phyloP scores from a whole-genome alignment of 2,329 filamentous ascomycete species.

The Colletotrichum tofieldiae region DNA sequence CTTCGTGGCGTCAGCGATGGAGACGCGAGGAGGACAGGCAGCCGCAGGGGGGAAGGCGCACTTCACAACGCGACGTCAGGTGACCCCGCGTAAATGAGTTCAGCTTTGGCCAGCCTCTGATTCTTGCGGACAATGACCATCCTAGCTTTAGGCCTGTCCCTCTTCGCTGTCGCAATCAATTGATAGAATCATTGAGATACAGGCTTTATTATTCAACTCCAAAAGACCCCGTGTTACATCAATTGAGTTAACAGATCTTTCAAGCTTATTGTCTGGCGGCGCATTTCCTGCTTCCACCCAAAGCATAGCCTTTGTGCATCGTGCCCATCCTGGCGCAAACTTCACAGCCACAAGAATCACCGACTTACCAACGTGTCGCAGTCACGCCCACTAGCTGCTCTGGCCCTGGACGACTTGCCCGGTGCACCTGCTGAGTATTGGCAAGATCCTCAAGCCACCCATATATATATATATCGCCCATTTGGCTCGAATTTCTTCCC shows the following conservation, averaged over 20 bases:
- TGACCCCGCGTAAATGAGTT: slow-evolving; percentile 50
- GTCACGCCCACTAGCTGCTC: neutral
- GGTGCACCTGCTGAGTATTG: slow-evolving; percentile 3
- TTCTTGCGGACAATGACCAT: neutral
- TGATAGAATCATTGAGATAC: neutral
- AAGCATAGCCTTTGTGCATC: slow-evolving; percentile 3
- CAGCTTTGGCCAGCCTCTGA: neutral
- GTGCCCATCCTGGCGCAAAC: neutral
- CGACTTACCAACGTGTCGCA: neutral
- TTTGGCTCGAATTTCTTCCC: neutral
- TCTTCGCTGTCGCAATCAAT: slow-evolving; percentile 8
- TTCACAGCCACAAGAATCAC: slow-evolving; percentile 21
- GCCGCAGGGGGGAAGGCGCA: slow-evolving; percentile 19
- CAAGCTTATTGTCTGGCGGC: neutral
- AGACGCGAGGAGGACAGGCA: slow-evolving; percentile 37
- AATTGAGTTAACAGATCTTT: neutral
- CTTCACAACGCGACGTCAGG: slow-evolving; percentile 56
- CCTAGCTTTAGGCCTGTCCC: neutral
- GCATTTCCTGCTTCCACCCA: neutral
- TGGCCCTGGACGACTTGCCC: neutral
- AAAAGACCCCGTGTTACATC: neutral
- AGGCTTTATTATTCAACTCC: too few relatives aligned
- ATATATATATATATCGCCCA: neutral
- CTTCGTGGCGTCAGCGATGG: slow-evolving; percentile 36
- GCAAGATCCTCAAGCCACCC: neutral